Evolutionary conservation across 345 rosid genomes (phyloP).

Genomic region (Eucalyptus sp.): DNA sequence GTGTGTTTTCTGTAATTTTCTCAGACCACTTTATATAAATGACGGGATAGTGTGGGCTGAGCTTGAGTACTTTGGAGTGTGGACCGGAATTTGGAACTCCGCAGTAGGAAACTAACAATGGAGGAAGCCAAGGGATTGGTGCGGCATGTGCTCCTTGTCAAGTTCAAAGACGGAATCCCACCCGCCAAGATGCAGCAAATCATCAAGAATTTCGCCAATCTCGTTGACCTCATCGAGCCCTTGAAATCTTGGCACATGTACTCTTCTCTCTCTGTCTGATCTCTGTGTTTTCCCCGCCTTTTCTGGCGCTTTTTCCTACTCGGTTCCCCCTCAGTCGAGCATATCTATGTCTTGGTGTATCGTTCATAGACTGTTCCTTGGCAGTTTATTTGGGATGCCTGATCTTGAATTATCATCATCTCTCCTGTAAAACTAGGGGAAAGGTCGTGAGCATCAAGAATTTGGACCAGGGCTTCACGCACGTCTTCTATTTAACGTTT

Average conservation of each 20-base stretch:
- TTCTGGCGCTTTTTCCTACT: no score
- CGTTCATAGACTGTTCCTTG: not conserved
- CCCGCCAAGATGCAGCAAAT: conserved; percentile 33
- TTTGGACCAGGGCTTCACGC: conserved; percentile 76
- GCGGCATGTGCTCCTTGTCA: conserved; percentile 53
- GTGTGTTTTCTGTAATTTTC: no score
- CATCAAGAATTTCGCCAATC: conserved; percentile 47
- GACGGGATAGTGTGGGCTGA: not conserved
- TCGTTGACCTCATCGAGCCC: conserved; percentile 59
- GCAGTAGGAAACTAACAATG: conserved; percentile 3
- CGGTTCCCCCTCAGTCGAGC: no score
- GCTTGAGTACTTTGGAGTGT: not conserved
- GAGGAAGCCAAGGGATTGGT: conserved; percentile 58
- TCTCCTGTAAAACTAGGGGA: conserved; percentile 26
- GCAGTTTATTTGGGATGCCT: not conserved
- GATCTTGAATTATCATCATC: not conserved
- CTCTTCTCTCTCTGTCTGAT: no score
- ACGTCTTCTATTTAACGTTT: conserved; percentile 56
- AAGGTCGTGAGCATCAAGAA: conserved; percentile 64
- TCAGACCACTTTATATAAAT: no score
- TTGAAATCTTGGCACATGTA: conserved; percentile 82
- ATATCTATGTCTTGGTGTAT: no score
- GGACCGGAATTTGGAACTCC: not conserved
- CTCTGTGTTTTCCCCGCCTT: not conserved
- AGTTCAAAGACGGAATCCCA: conserved; percentile 47